Conservation (phyloP, 306 rosid genomes). For the Acacia confusa region DNA sequence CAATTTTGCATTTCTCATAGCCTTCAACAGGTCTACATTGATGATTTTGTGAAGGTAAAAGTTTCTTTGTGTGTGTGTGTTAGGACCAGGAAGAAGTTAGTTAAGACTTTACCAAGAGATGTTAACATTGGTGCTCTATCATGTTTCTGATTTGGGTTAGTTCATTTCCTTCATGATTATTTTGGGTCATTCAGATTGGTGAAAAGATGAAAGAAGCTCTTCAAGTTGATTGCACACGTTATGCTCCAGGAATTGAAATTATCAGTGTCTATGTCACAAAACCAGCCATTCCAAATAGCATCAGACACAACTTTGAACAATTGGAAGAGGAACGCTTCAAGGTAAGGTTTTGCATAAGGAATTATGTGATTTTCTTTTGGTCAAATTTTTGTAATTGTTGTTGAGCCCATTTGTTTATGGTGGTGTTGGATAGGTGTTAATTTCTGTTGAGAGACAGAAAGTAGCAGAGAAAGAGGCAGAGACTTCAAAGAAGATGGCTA, state of each 20-base stretch:
- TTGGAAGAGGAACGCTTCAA: constrained; percentile 96
- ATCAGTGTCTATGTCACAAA: constrained; percentile 82
- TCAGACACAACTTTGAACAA: constrained; percentile 69
- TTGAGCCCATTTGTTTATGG: constrained; percentile 21
- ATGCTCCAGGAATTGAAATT: constrained; percentile 93
- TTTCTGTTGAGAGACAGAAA: too few relatives aligned
- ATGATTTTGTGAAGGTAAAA: too few relatives aligned
- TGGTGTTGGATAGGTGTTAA: background rate
- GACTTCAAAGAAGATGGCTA: too few relatives aligned
- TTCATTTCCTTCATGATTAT: background rate
- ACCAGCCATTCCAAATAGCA: constrained; percentile 73
- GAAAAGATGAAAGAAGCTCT: constrained; percentile 94
- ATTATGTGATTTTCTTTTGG: background rate
- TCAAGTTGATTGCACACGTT: constrained; percentile 82
- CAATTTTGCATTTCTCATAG: too few relatives aligned
- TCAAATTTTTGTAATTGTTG: background rate
- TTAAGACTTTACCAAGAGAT: background rate
- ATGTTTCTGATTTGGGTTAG: too few relatives aligned
- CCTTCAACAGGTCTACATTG: too few relatives aligned
- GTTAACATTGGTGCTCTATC: background rate
- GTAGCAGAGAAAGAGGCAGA: too few relatives aligned
- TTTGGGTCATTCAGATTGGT: constrained; percentile 64
- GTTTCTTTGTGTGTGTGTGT: too few relatives aligned
- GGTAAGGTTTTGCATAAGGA: constrained; percentile 42
- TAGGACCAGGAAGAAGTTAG: too few relatives aligned